These are phyloP conservation scores for Graphilbum ipis-grandicollis DNA, from an alignment of 2,329 filamentous ascomycete species.

Conservation along the genomic window DNA sequence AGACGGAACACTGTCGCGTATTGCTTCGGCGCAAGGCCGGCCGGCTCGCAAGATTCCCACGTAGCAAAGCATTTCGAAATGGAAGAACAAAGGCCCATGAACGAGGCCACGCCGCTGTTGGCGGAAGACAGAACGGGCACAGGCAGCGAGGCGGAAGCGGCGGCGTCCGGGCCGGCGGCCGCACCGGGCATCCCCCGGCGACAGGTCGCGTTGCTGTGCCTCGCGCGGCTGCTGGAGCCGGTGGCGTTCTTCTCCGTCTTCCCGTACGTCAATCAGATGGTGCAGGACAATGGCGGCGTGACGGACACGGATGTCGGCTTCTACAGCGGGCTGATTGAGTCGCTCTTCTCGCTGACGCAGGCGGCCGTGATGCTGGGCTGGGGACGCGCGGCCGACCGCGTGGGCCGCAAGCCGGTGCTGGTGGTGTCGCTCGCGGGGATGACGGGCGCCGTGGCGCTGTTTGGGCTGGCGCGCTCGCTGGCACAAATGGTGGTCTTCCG, in stretches of 20 bases:
- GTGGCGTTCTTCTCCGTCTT: slow-evolving; percentile 75
- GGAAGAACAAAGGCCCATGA: background rate
- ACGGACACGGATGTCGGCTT: slow-evolving; percentile 55
- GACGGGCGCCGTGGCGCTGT: slow-evolving; percentile 40
- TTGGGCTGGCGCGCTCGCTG: slow-evolving; percentile 49
- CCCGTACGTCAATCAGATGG: slow-evolving; percentile 66
- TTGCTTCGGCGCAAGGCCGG: no score
- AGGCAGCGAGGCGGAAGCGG: slow-evolving; percentile 3
- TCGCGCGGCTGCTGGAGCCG: slow-evolving; percentile 54
- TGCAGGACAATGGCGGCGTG: slow-evolving; percentile 45
- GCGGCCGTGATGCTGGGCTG: slow-evolving; percentile 64
- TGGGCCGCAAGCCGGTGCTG: slow-evolving; percentile 19
- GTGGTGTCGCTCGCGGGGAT: slow-evolving; percentile 50
- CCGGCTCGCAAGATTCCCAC: no score
- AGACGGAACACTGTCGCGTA: no score
- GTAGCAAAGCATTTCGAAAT: no score
- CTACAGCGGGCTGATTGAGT: slow-evolving; percentile 60
- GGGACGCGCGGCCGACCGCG: slow-evolving; percentile 48
- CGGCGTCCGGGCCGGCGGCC: slow-evolving; percentile 7
- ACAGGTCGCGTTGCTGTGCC: slow-evolving; percentile 62
- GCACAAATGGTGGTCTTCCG: slow-evolving; percentile 60
- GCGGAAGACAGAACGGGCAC: slow-evolving; percentile 1
- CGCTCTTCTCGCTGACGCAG: slow-evolving; percentile 57
- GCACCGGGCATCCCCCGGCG: slow-evolving; percentile 31
- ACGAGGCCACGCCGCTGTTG: slow-evolving; percentile 17